Evolutionary conservation across 306 rosid genomes (phyloP).

Genomic region (Datisca glomerata): DNA sequence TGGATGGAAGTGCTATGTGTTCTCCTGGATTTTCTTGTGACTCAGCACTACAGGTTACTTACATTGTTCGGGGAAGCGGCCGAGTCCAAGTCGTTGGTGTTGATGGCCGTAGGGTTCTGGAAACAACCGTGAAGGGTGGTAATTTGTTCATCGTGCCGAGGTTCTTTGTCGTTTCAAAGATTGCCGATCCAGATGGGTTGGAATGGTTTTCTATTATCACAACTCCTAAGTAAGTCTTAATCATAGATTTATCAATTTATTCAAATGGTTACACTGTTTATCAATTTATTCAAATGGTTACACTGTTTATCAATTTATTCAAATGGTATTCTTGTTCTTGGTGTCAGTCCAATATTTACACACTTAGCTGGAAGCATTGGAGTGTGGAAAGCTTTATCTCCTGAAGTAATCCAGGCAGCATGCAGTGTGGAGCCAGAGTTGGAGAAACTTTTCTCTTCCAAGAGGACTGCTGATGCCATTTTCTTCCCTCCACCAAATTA

Average conservation of each 20-base stretch:
- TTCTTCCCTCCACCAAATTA: slow-evolving; percentile 81
- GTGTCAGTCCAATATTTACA: slow-evolving; percentile 64
- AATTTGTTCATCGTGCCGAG: slow-evolving; percentile 73
- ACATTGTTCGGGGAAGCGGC: slow-evolving; percentile 62
- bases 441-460: slow-evolving; percentile 59
- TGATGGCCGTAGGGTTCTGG: slow-evolving; percentile 57
- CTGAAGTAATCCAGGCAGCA: slow-evolving; percentile 55
- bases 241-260: not conserved
- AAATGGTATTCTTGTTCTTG: not conserved
- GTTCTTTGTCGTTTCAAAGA: slow-evolving; percentile 80
- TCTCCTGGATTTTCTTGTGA: slow-evolving; percentile 80
- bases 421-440: slow-evolving; percentile 53
- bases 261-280: not conserved
- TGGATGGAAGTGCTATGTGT: slow-evolving; percentile 69
- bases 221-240: slow-evolving; percentile 48
- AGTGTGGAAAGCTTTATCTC: slow-evolving; percentile 70
- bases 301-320: not conserved
- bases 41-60: slow-evolving; percentile 74
- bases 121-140: slow-evolving; percentile 50
- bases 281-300: not conserved
- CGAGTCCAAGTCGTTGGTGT: slow-evolving; percentile 66
- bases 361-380: slow-evolving; percentile 79
- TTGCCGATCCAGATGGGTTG: slow-evolving; percentile 60
- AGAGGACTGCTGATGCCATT: slow-evolving; percentile 58
- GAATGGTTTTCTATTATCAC: slow-evolving; percentile 88